Conservation (phyloP, 495 filamentous ascomycete genomes). For the Alectoria sarmentosa region DNA sequence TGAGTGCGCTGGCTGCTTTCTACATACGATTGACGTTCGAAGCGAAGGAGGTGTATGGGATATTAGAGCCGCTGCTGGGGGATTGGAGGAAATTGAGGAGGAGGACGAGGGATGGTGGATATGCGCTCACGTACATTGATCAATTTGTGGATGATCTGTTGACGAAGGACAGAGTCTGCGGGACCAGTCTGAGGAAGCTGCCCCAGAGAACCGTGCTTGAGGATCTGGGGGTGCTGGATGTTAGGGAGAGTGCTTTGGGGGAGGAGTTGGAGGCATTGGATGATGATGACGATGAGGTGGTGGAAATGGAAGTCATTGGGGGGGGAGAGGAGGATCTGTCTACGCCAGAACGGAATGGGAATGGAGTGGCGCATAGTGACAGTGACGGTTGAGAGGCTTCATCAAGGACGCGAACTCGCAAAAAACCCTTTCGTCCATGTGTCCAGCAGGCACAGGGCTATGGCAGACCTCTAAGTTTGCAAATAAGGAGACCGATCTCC, state of each 20-base stretch:
- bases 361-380: neutral
- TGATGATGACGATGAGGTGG: constrained; percentile 45
- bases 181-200: constrained; percentile 88
- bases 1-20: constrained; percentile 80
- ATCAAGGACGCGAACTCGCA: neutral
- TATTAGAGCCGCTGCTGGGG: constrained; percentile 74
- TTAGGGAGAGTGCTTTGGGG: constrained; percentile 70
- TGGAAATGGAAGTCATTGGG: constrained; percentile 17
- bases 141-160: constrained; percentile 90
- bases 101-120: constrained; percentile 61
- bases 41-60: constrained; percentile 69
- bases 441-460: neutral
- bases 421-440: neutral
- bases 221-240: constrained; percentile 82
- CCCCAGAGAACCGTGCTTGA: constrained; percentile 75
- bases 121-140: constrained; percentile 73
- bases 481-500: neutral
- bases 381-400: constrained; percentile 9
- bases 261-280: constrained; percentile 82
- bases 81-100: constrained; percentile 79
- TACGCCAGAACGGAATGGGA: constrained; percentile 5
- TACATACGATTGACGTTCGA: constrained; percentile 87
- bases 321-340: neutral
- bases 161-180: constrained; percentile 83
- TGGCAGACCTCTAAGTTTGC: neutral